These are phyloP conservation scores for Hypomyces rosellus DNA, from an alignment of 2,329 filamentous ascomycete genomes.

Conservation along the genomic window DNA sequence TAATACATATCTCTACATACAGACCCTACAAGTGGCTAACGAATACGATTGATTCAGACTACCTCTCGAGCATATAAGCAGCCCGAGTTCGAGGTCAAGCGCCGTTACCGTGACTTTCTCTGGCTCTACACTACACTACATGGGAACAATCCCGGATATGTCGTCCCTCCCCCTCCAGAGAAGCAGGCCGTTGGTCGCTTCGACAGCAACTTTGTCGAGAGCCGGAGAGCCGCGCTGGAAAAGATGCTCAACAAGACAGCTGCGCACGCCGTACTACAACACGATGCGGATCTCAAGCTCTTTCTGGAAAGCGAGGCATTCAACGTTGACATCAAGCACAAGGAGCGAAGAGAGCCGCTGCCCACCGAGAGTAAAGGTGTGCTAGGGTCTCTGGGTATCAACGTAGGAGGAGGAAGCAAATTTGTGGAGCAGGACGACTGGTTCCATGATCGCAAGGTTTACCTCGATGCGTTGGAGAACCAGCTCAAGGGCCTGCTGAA, in stretches of 20 bases:
- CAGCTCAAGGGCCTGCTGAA: conserved; percentile 88
- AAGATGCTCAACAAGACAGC: conserved; percentile 98
- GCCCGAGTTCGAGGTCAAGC: conserved; percentile 85
- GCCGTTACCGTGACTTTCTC: conserved; percentile 91
- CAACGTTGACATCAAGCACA: conserved; percentile 95
- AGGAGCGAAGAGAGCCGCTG: conserved; percentile 82
- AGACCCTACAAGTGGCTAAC: background rate
- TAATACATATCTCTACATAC: background rate
- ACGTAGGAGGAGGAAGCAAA: conserved; percentile 70
- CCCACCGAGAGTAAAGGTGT: conserved; percentile 89
- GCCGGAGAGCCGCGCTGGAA: conserved; percentile 81
- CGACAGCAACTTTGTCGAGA: conserved; percentile 94
- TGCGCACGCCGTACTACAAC: conserved; percentile 80
- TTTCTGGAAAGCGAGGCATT: conserved; percentile 96
- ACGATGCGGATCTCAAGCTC: conserved; percentile 89
- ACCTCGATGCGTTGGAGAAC: conserved; percentile 87
- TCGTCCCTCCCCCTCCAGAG: conserved; percentile 92
- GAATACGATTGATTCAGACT: conserved; percentile 49
- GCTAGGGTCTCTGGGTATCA: conserved; percentile 76
- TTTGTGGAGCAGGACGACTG: conserved; percentile 99
- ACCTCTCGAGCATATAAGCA: conserved; percentile 94
- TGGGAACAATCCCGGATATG: conserved; percentile 87
- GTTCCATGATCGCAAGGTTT: conserved; percentile 96
- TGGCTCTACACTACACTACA: conserved; percentile 97
- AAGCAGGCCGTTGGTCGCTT: conserved; percentile 97